Evolutionary conservation across 1,284 basidiomycete species (phyloP), one percentile per base, ranked within the genome.

Genomic region (Lignosus rhinocerotis): DNA sequence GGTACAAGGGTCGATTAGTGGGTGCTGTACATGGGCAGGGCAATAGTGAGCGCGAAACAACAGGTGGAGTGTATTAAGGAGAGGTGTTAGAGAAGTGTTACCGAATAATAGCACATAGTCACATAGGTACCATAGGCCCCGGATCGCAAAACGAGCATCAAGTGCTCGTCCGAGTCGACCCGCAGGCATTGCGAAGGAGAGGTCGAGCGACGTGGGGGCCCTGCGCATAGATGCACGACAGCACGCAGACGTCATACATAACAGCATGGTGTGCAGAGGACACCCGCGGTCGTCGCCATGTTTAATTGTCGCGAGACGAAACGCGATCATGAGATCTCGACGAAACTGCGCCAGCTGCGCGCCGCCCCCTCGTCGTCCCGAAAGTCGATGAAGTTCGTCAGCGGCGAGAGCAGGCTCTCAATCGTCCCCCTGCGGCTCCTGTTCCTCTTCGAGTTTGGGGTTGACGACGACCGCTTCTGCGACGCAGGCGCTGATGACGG

Each of bases 351-450:
- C 85, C 85, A 86, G 59, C 77, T 77, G 72, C 80, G 80, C 41
- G 72, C 69, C 36, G 71, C 64, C 1, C 68, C 53, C 30, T 80
- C 80, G 17, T 84, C 83, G 50, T 84, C 81, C 55, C 76, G 75
- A 59, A 87, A 72, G 68, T 87, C 86, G 61, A 87, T 86, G 69
- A 87, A 87, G 62, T 83, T 85, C 56, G 78, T 78, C 48, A 87
- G 73, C 0, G 79, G 76, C 0, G 76, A 72, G 41, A 80, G 73
- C 66, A 78, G 73, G 19, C 76, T 73, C 55, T 78, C 79, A 44
- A 80, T 58, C 12, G 79, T 80, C 36, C 77, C 68, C 44, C 77
- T 64, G 6, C 75, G 67, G 46, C 72, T 69, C 31, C 61, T 16
- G 33, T 50, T 61, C 58, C 56, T 53, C 51, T 43, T 39, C 16